phyloP scores from a whole-genome alignment of 345 rosid genomes.

The Eucalyptus victrix region DNA sequence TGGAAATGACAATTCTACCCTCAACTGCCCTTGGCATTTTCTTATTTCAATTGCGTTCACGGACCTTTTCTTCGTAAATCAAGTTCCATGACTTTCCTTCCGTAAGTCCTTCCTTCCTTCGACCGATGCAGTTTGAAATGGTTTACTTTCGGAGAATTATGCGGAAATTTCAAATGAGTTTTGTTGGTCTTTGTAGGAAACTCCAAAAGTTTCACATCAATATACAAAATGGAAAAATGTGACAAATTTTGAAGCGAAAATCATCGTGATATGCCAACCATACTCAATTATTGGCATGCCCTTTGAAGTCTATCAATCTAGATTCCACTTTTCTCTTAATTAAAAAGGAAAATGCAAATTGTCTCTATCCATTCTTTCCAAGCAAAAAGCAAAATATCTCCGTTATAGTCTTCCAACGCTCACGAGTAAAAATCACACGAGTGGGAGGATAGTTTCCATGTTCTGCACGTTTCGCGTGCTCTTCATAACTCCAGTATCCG shows the following conservation, averaged over 20 bases:
- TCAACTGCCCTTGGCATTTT: not conserved
- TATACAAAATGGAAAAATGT: fast-evolving
- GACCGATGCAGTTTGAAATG: not conserved
- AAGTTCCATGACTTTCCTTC: not conserved
- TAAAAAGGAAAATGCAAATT: not conserved
- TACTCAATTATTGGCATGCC: not conserved
- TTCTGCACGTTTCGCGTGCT: not conserved
- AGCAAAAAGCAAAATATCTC: not conserved
- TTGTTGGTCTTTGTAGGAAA: not conserved
- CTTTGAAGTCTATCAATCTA: fast-evolving
- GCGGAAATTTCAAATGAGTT: not conserved
- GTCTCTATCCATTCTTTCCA: fast-evolving
- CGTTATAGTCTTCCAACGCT: not conserved
- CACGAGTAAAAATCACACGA: not conserved
- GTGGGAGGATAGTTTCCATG: not conserved
- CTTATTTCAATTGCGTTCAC: not conserved
- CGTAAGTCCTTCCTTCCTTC: not conserved
- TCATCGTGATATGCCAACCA: fast-evolving
- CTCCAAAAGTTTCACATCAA: not conserved
- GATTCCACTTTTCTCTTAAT: not conserved
- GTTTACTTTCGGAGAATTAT: not conserved
- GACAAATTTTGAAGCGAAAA: not conserved
- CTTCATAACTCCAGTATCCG: not conserved
- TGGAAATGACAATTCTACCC: not conserved
- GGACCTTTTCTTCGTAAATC: not conserved